Percentiles rank a stretch among this genome's conserved stretches.
These are phyloP conservation scores for Flagelloscypha sp. DNA, from an alignment of 768 basidiomycete genomes.

Conservation along the genomic window DNA sequence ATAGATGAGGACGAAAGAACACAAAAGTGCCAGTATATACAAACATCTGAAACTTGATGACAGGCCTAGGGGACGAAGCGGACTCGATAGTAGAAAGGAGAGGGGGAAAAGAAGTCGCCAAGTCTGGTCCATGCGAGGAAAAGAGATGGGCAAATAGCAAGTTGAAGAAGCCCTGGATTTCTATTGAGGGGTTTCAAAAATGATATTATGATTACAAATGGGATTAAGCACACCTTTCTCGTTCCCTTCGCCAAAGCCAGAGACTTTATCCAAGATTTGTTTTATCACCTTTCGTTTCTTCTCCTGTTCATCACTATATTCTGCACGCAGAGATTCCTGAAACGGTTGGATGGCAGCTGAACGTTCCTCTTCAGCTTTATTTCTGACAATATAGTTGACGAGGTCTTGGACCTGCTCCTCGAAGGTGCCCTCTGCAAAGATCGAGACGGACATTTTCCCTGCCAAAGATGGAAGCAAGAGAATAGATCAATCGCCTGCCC, in stretches of 20 bases:
- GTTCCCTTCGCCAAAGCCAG: constrained; percentile 64
- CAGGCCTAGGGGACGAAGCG: constrained; percentile 41
- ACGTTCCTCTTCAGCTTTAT: constrained; percentile 62
- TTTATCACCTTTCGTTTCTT: constrained; percentile 48
- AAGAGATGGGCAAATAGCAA: constrained; percentile 69
- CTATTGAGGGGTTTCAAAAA: constrained; percentile 24
- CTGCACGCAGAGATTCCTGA: constrained; percentile 46
- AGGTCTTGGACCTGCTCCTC: constrained; percentile 81
- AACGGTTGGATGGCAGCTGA: constrained; percentile 56
- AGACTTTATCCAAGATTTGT: constrained; percentile 53
- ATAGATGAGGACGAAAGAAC: constrained; percentile 1
- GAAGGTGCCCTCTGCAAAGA: constrained; percentile 84
- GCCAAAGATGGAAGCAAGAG: too few species aligned
- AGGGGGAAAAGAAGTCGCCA: constrained; percentile 41
- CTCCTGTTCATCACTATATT: constrained; percentile 40
- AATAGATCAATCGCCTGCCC: too few species aligned
- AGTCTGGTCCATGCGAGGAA: constrained; percentile 45
- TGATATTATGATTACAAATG: constrained; percentile 3
- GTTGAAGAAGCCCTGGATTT: constrained; percentile 87
- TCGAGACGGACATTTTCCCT: constrained; percentile 65
- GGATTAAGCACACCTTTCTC: constrained; percentile 53
- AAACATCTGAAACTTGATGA: constrained; percentile 72
- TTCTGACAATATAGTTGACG: constrained; percentile 62
- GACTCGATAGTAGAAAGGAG: constrained; percentile 51
- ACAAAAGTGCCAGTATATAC: constrained; percentile 18